Conservation (phyloP, 2,329 filamentous ascomycete genomes). For the Cyclaneusma minus region DNA sequence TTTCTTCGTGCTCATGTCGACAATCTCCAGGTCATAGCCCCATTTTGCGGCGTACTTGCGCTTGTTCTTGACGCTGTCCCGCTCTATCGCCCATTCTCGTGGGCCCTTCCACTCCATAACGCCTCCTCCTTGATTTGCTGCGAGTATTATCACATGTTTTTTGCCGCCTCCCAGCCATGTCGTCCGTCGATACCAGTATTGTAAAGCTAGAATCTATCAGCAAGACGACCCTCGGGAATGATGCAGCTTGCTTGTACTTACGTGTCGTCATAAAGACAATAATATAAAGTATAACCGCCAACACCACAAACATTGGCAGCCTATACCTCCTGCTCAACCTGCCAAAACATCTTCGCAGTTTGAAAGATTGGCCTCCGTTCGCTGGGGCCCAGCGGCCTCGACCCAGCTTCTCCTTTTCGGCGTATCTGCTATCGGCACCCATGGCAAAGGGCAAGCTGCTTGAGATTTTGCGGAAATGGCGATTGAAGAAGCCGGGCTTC, state of each 20-base stretch:
- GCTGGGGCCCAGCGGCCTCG: slow-evolving; percentile 38
- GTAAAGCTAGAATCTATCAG: slow-evolving; percentile 13
- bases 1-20: slow-evolving; percentile 98
- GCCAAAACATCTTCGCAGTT: slow-evolving; percentile 27
- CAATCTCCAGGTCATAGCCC: slow-evolving; percentile 92
- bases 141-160: slow-evolving; percentile 86
- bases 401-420: slow-evolving; percentile 64
- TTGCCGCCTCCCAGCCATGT: slow-evolving; percentile 65
- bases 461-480: slow-evolving; percentile 69
- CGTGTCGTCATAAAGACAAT: slow-evolving; percentile 57
- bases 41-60: slow-evolving; percentile 71
- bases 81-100: slow-evolving; percentile 93
- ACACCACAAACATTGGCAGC: slow-evolving; percentile 40
- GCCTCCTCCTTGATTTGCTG: slow-evolving; percentile 85
- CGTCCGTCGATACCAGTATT: slow-evolving; percentile 53
- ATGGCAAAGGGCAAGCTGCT: slow-evolving; percentile 62
- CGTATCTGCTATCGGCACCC: slow-evolving; percentile 30
- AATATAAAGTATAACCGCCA: slow-evolving; percentile 44
- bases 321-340: slow-evolving; percentile 50
- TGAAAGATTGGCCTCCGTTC: slow-evolving; percentile 29
- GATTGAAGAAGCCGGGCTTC: slow-evolving; percentile 75
- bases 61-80: slow-evolving; percentile 93
- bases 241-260: slow-evolving; percentile 30
- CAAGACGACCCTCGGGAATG: slow-evolving; percentile 5
- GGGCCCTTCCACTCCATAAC: slow-evolving; percentile 99